Percentiles rank a stretch among this genome's conserved stretches.
Evolutionary conservation across 2,329 filamentous ascomycete genomes (phyloP).

Genomic region (Botrytis medusae): DNA sequence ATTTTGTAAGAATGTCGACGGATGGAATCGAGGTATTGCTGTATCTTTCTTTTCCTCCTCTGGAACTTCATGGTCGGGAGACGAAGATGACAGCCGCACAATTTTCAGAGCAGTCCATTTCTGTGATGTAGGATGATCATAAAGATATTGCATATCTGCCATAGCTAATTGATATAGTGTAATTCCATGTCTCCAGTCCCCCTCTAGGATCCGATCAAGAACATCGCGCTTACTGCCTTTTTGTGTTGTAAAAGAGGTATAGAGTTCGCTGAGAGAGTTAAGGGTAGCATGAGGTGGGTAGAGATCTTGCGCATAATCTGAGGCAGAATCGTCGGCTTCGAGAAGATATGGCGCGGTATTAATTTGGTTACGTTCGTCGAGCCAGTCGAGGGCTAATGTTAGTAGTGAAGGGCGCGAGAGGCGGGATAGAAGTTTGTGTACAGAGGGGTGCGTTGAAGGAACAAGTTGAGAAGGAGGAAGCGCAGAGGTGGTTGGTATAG

Average conservation of each 20-base stretch:
- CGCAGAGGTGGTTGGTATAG: slow-evolving; percentile 69
- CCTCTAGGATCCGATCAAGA: slow-evolving; percentile 61
- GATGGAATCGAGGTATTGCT: slow-evolving; percentile 70
- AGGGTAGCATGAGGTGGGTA: slow-evolving; percentile 67
- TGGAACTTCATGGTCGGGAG: slow-evolving; percentile 1
- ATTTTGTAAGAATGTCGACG: slow-evolving; percentile 74
- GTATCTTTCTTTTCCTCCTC: slow-evolving; percentile 45
- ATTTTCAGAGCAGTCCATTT: slow-evolving; percentile 65
- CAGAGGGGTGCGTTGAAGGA: slow-evolving; percentile 60
- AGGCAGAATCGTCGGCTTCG: slow-evolving; percentile 46
- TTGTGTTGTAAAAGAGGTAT: slow-evolving; percentile 57
- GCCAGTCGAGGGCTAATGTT: slow-evolving; percentile 73
- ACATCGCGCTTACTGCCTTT: slow-evolving; percentile 64
- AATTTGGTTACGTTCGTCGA: slow-evolving; percentile 63
- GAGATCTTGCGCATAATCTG: slow-evolving; percentile 60
- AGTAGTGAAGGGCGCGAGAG: slow-evolving; percentile 72
- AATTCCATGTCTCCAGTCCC: slow-evolving; percentile 67
- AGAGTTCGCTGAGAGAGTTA: slow-evolving; percentile 65
- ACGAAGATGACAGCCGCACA: slow-evolving; percentile 46
- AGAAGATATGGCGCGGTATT: slow-evolving; percentile 59
- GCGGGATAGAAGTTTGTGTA: slow-evolving; percentile 65
- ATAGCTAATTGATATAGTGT: slow-evolving; percentile 67
- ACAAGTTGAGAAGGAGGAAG: slow-evolving; percentile 71
- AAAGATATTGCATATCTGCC: slow-evolving; percentile 65
- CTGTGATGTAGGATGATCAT: slow-evolving; percentile 63